Base-by-base conservation (phyloP, 2,329 filamentous ascomycete species). In the Shiraia bambusicola region DNA sequence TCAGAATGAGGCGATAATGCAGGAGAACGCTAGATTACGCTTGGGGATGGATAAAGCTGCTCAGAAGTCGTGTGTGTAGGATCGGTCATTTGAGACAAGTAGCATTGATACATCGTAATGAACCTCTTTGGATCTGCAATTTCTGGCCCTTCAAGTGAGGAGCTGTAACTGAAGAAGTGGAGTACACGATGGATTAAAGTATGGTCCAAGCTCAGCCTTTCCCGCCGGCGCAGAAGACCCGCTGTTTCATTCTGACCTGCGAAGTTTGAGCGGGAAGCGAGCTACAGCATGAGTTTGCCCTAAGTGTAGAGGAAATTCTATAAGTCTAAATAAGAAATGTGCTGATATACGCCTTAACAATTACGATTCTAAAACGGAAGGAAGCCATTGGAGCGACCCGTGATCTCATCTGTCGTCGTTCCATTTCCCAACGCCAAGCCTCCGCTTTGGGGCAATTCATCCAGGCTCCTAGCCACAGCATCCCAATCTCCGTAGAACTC, bases 401-500 rank as follows among this genome's bases (percentile, higher is more conserved):
- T 45, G 16, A 41, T 41, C 41, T 45, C 16, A 45, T 45, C 41
- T 41, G 13, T 45, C 22, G 22, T 45, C 28, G 22, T 41, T 7
- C 28, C 28, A 45, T 45, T 41, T 40, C 41, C 41, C 24, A 45
- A 45, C 22, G 37, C 37, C 16, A 45, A 29, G 41, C 41, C 41
- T 40, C 37, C 28, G 16, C 30, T 33, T 41, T 45, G 36, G 28
- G 41, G n/a, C 16, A 45, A 26, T 17, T 45, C 22, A 22, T 45
- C 37, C 4, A 43, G 40, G 35, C 40, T 43, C 40, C 35, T 45
- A 41, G 41, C 41, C 13, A 45, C 22, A 41, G 37, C 28, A 41
- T 45, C 37, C 27, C 37, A 45, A 34, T 45, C 41, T 40, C 41
- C 28, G 25, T 45, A 45, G 41, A 45, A 41, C 28, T 45, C 22